These are phyloP conservation scores for Teratosphaeria gauchensis DNA, from an alignment of 2,329 filamentous ascomycete genomes.

Conservation along the genomic window DNA sequence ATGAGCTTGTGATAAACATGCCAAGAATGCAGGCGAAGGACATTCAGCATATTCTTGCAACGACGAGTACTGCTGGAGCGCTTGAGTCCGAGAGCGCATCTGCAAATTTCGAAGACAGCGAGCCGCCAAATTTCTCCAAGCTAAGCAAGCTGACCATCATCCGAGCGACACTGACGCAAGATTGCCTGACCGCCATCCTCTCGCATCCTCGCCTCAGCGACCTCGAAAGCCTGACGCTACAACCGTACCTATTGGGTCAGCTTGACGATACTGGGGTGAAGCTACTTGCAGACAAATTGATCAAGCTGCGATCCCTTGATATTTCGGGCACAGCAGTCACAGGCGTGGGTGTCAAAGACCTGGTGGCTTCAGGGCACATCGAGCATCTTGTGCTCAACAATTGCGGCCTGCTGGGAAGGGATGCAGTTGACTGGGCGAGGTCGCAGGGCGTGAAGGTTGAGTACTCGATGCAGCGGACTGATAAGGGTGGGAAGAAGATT, in stretches of 20 bases:
- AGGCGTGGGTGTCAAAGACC: conserved; percentile 31
- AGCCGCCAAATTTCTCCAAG: not conserved
- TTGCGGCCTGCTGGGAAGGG: conserved; percentile 27
- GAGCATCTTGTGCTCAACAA: conserved; percentile 25
- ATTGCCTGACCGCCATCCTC: not conserved
- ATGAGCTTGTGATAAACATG: not conserved
- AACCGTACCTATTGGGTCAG: not conserved
- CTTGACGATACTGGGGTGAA: conserved; percentile 6
- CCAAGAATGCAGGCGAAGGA: not conserved
- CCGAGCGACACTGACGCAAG: not conserved
- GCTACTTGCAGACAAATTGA: conserved; percentile 13
- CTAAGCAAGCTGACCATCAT: not conserved
- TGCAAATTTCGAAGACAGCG: not conserved
- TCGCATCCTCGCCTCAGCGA: conserved; percentile 3
- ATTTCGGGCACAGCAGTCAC: conserved; percentile 30
- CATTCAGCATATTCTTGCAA: not conserved
- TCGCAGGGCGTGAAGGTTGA: conserved; percentile 26
- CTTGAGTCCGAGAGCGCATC: not conserved
- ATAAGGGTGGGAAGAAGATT: not conserved
- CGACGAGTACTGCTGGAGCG: not conserved
- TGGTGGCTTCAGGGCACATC: conserved; percentile 13
- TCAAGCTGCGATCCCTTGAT: conserved; percentile 23
- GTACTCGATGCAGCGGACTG: not conserved
- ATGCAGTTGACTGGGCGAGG: conserved; percentile 33
- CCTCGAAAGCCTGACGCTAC: conserved; percentile 2